Conservation (phyloP, 352 stramenopile genomes). For the Phytophthora vignae region DNA sequence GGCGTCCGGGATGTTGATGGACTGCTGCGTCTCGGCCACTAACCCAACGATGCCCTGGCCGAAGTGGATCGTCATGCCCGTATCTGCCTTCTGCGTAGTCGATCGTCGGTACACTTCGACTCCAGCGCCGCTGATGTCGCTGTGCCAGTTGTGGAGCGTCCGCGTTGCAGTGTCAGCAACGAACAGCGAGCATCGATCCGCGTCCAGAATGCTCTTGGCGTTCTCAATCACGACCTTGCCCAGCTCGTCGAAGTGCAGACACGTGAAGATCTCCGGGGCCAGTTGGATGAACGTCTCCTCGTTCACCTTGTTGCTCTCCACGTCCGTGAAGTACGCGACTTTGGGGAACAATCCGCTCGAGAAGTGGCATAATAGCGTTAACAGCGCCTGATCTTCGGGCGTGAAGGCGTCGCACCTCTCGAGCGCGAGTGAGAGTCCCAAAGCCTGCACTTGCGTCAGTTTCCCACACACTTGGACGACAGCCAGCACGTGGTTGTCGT, state of each 20-base stretch:
- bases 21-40: slow-evolving; percentile 66
- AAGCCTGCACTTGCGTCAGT: slow-evolving; percentile 56
- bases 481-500: slow-evolving; percentile 44
- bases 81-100: slow-evolving; percentile 27
- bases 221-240: slow-evolving; percentile 83
- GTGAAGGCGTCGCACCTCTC: slow-evolving; percentile 73
- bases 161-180: slow-evolving; percentile 61
- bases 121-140: slow-evolving; percentile 68
- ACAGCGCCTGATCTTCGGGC: slow-evolving; percentile 58
- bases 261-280: slow-evolving; percentile 82
- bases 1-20: slow-evolving; percentile 78
- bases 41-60: slow-evolving; percentile 78
- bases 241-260: slow-evolving; percentile 80
- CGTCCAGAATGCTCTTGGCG: slow-evolving; percentile 76
- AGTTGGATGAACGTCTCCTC: slow-evolving; percentile 81
- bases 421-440: slow-evolving; percentile 68
- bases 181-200: slow-evolving; percentile 80
- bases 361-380: slow-evolving; percentile 67
- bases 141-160: slow-evolving; percentile 79
- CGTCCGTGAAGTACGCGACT: slow-evolving; percentile 79
- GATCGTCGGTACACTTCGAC: slow-evolving; percentile 56
- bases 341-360: slow-evolving; percentile 72
- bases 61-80: slow-evolving; percentile 74
- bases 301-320: slow-evolving; percentile 85
- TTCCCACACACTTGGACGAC: slow-evolving; percentile 78